phyloP scores from a whole-genome alignment of 306 rosid genomes.

The Phaseolus lunatus region DNA sequence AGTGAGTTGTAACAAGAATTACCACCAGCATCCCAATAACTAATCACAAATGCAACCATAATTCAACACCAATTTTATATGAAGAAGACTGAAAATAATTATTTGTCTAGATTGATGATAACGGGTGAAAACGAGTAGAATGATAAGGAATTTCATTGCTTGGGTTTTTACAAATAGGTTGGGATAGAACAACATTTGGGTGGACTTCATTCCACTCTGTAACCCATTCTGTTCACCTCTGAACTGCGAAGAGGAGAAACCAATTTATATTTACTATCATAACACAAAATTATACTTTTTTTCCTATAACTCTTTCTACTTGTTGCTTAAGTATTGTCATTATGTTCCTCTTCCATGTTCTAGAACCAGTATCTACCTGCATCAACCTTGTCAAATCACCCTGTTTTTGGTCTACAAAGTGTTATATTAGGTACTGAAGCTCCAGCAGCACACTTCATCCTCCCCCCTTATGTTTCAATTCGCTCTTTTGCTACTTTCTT shows the following conservation, averaged over 20 bases:
- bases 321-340: background rate
- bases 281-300: background rate
- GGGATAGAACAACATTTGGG: background rate
- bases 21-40: slow-evolving; percentile 24
- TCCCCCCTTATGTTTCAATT: background rate
- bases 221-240: background rate
- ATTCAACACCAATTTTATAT: background rate
- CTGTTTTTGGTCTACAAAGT: background rate
- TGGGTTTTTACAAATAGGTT: background rate
- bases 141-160: background rate
- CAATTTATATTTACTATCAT: background rate
- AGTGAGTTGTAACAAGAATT: background rate
- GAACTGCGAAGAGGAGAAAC: background rate
- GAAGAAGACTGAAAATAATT: background rate
- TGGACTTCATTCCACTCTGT: background rate
- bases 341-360: background rate
- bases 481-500: background rate
- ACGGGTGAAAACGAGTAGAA: background rate
- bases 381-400: background rate
- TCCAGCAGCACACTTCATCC: background rate
- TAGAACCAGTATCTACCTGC: background rate
- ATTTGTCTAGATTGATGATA: background rate
- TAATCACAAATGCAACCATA: background rate
- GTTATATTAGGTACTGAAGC: background rate
- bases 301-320: background rate